Evolutionary conservation across 163 green algal genomes (phyloP).

Genomic region (Chlamydomonas reinhardtii): DNA sequence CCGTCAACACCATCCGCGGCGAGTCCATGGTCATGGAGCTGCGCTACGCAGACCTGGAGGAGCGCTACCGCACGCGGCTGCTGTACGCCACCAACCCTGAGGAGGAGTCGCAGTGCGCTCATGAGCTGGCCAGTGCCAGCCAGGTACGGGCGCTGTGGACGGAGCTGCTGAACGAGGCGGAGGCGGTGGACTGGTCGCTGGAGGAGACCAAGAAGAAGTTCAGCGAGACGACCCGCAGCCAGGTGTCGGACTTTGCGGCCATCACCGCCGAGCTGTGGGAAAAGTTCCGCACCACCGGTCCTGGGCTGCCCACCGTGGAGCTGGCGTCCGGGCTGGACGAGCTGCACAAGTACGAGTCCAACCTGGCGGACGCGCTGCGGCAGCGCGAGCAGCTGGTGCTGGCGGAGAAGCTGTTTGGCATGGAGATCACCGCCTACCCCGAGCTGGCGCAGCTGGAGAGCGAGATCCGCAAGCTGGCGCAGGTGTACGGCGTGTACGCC

Average conservation of each 20-base stretch:
- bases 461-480: conserved; percentile 78
- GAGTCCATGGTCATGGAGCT: conserved; percentile 82
- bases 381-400: conserved; percentile 81
- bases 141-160: conserved; percentile 66
- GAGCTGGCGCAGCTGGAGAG: conserved; percentile 74
- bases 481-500: conserved; percentile 85
- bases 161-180: conserved; percentile 71
- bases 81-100: conserved; percentile 67
- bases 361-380: conserved; percentile 59
- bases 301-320: conserved; percentile 73
- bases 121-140: conserved; percentile 54
- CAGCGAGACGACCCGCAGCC: conserved; percentile 74
- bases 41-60: conserved; percentile 80
- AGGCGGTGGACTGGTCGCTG: conserved; percentile 76
- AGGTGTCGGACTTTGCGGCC: conserved; percentile 75
- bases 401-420: conserved; percentile 90
- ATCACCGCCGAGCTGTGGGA: conserved; percentile 68
- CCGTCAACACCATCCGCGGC: conserved; percentile 58
- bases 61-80: conserved; percentile 81
- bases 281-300: conserved; percentile 67
- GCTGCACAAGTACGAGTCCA: conserved; percentile 71
- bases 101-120: conserved; percentile 44
- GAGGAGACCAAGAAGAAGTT: conserved; percentile 85
- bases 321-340: conserved; percentile 73
- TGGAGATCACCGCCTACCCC: conserved; percentile 85